Percentiles rank a stretch among this genome's conserved stretches.
Evolutionary conservation across 768 basidiomycete species (phyloP).

Genomic region (Hortiboletus campestris): DNA sequence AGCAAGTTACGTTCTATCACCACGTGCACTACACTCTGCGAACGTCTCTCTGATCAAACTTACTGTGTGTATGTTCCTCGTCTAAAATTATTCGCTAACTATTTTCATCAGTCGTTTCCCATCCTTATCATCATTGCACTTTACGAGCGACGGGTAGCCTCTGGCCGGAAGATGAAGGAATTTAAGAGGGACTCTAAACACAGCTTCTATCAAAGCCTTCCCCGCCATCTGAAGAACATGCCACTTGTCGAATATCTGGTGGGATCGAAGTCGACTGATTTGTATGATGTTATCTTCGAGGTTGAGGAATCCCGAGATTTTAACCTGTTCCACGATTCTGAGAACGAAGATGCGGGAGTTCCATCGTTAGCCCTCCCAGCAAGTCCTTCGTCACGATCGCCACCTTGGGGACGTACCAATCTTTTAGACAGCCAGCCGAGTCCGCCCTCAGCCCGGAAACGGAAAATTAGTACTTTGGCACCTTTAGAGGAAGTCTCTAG

Average conservation of each 20-base stretch:
- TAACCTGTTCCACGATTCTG: slow-evolving; percentile 51
- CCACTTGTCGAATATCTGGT: slow-evolving; percentile 74
- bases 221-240: slow-evolving; percentile 69
- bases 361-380: slow-evolving; percentile 10
- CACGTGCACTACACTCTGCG: slow-evolving; percentile 73
- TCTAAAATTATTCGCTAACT: background rate
- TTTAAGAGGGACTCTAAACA: slow-evolving; percentile 52
- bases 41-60: slow-evolving; percentile 86
- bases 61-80: slow-evolving; percentile 48
- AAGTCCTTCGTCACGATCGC: slow-evolving; percentile 10
- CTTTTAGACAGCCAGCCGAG: slow-evolving; percentile 11
- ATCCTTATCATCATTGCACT: slow-evolving; percentile 70
- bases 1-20: slow-evolving; percentile 68
- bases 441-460: slow-evolving; percentile 11
- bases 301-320: slow-evolving; percentile 51
- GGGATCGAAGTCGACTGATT: slow-evolving; percentile 62
- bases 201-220: slow-evolving; percentile 60
- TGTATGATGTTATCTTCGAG: slow-evolving; percentile 81
- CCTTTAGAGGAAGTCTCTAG: slow-evolving; percentile 30
- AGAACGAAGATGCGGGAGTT: slow-evolving; percentile 36
- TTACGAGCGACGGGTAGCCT: slow-evolving; percentile 72
- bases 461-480: slow-evolving; percentile 28
- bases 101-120: slow-evolving; percentile 58
- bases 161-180: slow-evolving; percentile 50
- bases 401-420: background rate